Percentiles rank a stretch among this genome's conserved stretches.
These are phyloP conservation scores for Penicillium brasilianum DNA, from an alignment of 2,329 filamentous ascomycete species.

Conservation along the genomic window DNA sequence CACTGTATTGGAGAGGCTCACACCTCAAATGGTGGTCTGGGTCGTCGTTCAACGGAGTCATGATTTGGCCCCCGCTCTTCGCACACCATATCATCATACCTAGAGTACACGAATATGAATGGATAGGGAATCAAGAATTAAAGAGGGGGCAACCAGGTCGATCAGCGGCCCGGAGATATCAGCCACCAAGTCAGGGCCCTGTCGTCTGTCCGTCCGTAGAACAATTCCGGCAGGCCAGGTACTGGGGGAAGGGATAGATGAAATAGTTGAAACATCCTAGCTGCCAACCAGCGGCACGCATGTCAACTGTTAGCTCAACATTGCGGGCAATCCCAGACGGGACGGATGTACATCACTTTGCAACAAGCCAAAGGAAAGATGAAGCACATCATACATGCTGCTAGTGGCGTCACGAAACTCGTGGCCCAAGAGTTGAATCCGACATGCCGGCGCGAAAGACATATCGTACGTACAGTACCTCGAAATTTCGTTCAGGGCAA, in stretches of 20 bases:
- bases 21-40: neutral
- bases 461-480: neutral
- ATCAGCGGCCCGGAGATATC: conserved; percentile 11
- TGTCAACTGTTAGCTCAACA: neutral
- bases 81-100: too few relatives aligned
- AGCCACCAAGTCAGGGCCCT: conserved; percentile 11
- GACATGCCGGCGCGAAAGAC: neutral
- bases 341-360: neutral
- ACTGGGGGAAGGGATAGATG: neutral
- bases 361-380: neutral
- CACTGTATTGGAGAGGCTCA: neutral
- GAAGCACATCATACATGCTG: conserved; percentile 28
- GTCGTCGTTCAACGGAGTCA: neutral
- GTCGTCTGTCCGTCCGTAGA: neutral
- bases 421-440: neutral
- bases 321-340: neutral
- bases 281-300: neutral
- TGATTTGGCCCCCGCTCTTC: too few relatives aligned
- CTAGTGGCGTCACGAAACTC: conserved; percentile 23
- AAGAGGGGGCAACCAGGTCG: conserved; percentile 15
- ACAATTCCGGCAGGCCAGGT: neutral
- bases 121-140: neutral
- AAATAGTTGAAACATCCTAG: neutral
- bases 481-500: neutral
- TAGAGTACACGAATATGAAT: too few relatives aligned